These are phyloP conservation scores for Cordyceps pruinosa DNA, from an alignment of 2,329 filamentous ascomycete species.

Conservation along the genomic window DNA sequence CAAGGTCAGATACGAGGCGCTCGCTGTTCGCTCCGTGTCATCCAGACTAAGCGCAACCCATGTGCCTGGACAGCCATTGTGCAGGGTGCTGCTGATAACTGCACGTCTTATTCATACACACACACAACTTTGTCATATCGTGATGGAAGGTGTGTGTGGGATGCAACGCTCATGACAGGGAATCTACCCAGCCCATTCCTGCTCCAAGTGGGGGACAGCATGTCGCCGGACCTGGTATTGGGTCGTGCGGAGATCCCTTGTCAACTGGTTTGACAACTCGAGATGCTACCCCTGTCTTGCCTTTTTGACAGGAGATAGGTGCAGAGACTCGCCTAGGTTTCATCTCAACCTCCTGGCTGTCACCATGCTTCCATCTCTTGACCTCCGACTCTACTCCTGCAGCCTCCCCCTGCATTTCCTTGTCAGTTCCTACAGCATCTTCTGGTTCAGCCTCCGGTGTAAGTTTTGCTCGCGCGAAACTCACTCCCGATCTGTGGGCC, in stretches of 20 bases:
- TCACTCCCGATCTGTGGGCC: neutral
- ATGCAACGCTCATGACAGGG: slow-evolving; percentile 4
- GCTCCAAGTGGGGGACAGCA: slow-evolving; percentile 2
- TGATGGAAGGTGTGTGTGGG: neutral
- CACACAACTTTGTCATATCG: neutral
- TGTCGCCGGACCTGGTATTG: neutral
- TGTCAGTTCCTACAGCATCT: no score
- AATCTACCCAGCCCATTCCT: neutral
- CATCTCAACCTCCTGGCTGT: slow-evolving; percentile 6
- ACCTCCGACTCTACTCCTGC: neutral
- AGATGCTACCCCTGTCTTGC: neutral
- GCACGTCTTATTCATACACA: neutral
- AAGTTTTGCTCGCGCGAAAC: neutral
- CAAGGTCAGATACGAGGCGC: slow-evolving; percentile 3
- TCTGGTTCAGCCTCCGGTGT: neutral
- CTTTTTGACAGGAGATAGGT: neutral
- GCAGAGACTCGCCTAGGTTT: slow-evolving; percentile 4
- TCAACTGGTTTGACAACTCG: neutral
- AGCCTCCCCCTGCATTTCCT: neutral
- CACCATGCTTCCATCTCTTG: neutral
- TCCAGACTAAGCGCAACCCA: neutral
- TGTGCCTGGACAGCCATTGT: neutral
- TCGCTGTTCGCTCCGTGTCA: neutral
- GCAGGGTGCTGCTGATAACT: neutral
- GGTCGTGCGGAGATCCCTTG: slow-evolving; percentile 4